phyloP scores from a whole-genome alignment of 1,284 basidiomycete genomes.

The Flammula alnicola region DNA sequence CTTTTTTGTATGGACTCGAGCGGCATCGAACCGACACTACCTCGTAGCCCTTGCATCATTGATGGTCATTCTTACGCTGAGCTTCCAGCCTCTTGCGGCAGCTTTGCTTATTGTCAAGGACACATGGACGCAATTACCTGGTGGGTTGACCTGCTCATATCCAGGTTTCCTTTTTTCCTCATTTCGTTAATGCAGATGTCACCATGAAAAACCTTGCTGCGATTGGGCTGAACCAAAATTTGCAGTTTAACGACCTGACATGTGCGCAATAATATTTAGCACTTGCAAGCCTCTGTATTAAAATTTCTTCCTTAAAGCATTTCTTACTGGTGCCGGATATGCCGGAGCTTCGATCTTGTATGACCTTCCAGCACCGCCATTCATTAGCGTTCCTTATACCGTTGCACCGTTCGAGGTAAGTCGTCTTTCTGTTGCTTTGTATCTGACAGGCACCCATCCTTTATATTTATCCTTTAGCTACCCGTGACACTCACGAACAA shows the following conservation, averaged over 20 bases:
- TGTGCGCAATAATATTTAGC: slow-evolving; percentile 35
- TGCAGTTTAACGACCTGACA: slow-evolving; percentile 50
- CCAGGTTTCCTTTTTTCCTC: not conserved
- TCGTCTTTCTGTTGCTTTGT: slow-evolving; percentile 7
- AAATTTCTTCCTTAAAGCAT: slow-evolving; percentile 38
- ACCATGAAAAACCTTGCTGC: slow-evolving; percentile 39
- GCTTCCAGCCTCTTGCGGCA: slow-evolving; percentile 55
- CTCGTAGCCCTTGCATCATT: slow-evolving; percentile 50
- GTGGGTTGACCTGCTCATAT: slow-evolving; percentile 27
- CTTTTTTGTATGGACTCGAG: slow-evolving; percentile 48
- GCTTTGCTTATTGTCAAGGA: slow-evolving; percentile 51
- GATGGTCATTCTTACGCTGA: slow-evolving; percentile 49
- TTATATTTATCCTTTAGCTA: slow-evolving; percentile 26
- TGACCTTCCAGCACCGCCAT: slow-evolving; percentile 46
- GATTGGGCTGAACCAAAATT: slow-evolving; percentile 48
- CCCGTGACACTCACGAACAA: slow-evolving; percentile 32
- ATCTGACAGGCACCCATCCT: not conserved
- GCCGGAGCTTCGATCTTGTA: slow-evolving; percentile 53
- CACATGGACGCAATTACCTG: slow-evolving; percentile 43
- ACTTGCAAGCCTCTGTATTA: not conserved
- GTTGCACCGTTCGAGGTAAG: slow-evolving; percentile 48
- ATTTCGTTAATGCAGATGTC: slow-evolving; percentile 31
- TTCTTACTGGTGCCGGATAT: slow-evolving; percentile 57
- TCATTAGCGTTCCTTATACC: slow-evolving; percentile 47
- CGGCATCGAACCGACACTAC: slow-evolving; percentile 50